Conservation (phyloP, 2,329 filamentous ascomycete genomes). For the Paracamarosporium sp. region DNA sequence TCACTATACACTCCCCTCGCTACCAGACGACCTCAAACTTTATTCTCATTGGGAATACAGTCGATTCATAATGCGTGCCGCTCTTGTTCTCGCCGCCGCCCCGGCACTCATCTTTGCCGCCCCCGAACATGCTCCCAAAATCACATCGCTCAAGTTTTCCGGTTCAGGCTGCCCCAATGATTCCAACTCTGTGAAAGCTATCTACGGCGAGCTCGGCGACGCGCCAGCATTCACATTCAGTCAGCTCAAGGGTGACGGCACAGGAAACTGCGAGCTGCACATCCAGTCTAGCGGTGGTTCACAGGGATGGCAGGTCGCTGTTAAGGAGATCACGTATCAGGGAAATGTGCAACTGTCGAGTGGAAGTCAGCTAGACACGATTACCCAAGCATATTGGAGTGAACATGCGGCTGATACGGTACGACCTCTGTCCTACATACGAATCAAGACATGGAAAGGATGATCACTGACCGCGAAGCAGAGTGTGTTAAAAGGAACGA, state of each 20-base stretch:
- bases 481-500: constrained; percentile 24
- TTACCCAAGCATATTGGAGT: constrained; percentile 37
- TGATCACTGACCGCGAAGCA: constrained; percentile 9
- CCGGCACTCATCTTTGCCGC: constrained; percentile 24
- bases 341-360: constrained; percentile 31
- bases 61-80: constrained; percentile 1
- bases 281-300: constrained; percentile 30
- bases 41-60: neutral
- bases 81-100: constrained; percentile 19
- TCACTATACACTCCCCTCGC: neutral
- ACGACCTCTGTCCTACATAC: constrained; percentile 6
- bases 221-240: constrained; percentile 29
- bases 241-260: constrained; percentile 29
- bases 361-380: constrained; percentile 30
- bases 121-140: constrained; percentile 27
- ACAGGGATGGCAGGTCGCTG: constrained; percentile 37
- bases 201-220: constrained; percentile 26
- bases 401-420: constrained; percentile 38
- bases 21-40: neutral
- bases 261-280: constrained; percentile 39
- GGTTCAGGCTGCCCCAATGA: constrained; percentile 36
- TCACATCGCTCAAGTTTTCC: constrained; percentile 33
- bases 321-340: constrained; percentile 31
- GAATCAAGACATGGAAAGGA: neutral
- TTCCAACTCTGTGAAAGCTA: constrained; percentile 28